Evolutionary conservation across 2,329 filamentous ascomycete species (phyloP).

Genomic region (Diplodia sapinea): DNA sequence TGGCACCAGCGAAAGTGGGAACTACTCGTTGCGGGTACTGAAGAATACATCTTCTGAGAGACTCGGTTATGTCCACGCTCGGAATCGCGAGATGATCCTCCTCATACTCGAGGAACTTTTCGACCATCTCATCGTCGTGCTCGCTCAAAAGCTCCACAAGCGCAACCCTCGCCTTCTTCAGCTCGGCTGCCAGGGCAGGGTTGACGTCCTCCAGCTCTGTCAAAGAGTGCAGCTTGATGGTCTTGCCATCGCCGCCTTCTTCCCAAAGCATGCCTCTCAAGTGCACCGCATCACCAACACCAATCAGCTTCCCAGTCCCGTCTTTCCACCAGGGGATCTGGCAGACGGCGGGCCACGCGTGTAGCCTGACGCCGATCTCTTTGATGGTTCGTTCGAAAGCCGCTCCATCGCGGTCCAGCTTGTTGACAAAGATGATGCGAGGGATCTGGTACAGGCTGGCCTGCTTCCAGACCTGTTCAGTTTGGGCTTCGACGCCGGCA

Average conservation of each 20-base stretch:
- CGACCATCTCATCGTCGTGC: constrained; percentile 84
- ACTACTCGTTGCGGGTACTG: constrained; percentile 73
- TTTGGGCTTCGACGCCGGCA: constrained; percentile 94
- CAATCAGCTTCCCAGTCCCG: constrained; percentile 74
- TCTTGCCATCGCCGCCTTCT: constrained; percentile 68
- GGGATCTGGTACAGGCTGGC: constrained; percentile 86
- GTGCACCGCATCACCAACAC: constrained; percentile 82
- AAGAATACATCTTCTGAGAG: constrained; percentile 74
- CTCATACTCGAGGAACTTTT: constrained; percentile 78
- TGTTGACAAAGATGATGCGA: constrained; percentile 81
- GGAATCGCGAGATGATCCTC: constrained; percentile 74
- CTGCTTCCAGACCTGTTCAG: constrained; percentile 93
- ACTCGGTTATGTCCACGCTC: constrained; percentile 69
- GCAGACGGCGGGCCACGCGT: constrained; percentile 86
- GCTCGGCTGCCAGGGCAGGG: constrained; percentile 64
- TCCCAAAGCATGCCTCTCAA: constrained; percentile 77
- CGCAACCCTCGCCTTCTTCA: constrained; percentile 75
- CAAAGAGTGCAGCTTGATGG: constrained; percentile 62
- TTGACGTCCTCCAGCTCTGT: constrained; percentile 60
- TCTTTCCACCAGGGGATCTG: constrained; percentile 93
- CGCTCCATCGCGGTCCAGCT: constrained; percentile 82
- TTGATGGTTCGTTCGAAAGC: constrained; percentile 83
- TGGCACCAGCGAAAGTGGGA: constrained; percentile 89
- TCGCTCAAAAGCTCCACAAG: constrained; percentile 86
- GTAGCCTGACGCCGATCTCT: constrained; percentile 79